Percentiles rank a stretch among this genome's conserved stretches.
phyloP scores from a whole-genome alignment of 164 flowering plant genomes.

The Vitis amurensis region DNA sequence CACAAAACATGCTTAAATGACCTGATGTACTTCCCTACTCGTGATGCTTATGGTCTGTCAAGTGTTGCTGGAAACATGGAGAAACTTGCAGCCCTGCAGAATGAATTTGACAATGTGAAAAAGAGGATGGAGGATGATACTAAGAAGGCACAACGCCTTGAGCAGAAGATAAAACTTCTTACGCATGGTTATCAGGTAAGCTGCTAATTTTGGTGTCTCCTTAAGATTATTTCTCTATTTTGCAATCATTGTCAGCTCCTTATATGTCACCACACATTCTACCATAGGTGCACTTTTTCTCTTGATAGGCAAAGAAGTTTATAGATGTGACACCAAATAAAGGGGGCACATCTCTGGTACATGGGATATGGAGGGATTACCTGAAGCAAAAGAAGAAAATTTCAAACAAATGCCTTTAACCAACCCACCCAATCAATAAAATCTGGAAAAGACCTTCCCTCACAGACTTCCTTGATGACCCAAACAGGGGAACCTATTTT shows the following conservation, averaged over 20 bases:
- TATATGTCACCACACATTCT: too few relatives aligned
- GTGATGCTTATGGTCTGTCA: slow-evolving; percentile 84
- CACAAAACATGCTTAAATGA: slow-evolving; percentile 81
- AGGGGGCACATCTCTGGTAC: too few relatives aligned
- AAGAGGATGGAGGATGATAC: slow-evolving; percentile 81
- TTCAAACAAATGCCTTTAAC: too few relatives aligned
- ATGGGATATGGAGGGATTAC: too few relatives aligned
- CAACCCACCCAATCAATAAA: too few relatives aligned
- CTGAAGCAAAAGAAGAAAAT: too few relatives aligned
- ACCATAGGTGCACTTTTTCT: too few relatives aligned
- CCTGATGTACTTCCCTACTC: slow-evolving; percentile 88
- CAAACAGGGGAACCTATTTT: too few relatives aligned
- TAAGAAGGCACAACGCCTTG: slow-evolving; percentile 78
- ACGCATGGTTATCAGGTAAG: slow-evolving; percentile 90
- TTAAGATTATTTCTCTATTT: not conserved
- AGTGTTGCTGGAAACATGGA: slow-evolving; percentile 90
- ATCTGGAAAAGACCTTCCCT: too few relatives aligned
- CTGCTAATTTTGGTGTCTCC: not conserved
- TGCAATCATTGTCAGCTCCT: not conserved
- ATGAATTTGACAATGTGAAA: slow-evolving; percentile 79
- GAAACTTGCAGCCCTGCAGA: slow-evolving; percentile 79
- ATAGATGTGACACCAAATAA: too few relatives aligned
- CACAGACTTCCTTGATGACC: too few relatives aligned
- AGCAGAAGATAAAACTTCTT: slow-evolving; percentile 73
- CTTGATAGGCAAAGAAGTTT: too few relatives aligned